Conservation (phyloP, 78 protist species). For the Dictyostelium firmibasis region DNA sequence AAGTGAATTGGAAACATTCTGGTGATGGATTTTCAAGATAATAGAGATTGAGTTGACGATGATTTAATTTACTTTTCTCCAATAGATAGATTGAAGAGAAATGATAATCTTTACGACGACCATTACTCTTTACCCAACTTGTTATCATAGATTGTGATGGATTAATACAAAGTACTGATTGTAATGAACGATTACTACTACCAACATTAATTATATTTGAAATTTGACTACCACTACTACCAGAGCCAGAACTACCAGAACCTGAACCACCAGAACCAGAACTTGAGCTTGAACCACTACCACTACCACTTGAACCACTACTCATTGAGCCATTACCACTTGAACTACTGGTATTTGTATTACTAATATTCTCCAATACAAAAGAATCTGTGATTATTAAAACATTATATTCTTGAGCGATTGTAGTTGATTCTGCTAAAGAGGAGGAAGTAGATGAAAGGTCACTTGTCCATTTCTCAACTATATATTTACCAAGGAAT, state of each 20-base stretch:
- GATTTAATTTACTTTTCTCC: constrained; percentile 54
- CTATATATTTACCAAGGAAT: constrained; percentile 52
- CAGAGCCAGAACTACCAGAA: neutral
- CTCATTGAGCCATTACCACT: neutral
- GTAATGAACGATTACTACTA: neutral
- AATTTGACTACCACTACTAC: neutral
- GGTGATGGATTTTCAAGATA: constrained; percentile 36
- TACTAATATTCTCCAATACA: neutral
- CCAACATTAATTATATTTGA: neutral
- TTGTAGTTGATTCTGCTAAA: neutral
- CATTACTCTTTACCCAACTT: constrained; percentile 6
- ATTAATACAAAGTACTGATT: neutral
- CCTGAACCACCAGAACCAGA: neutral
- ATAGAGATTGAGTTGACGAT: constrained; percentile 21
- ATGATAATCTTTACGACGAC: constrained; percentile 34
- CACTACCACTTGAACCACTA: neutral
- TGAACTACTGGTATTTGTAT: neutral
- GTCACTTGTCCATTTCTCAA: constrained; percentile 35
- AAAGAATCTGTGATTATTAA: neutral
- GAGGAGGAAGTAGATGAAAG: neutral
- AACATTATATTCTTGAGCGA: neutral
- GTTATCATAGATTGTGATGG: neutral
- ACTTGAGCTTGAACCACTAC: neutral
- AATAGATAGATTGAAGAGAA: constrained; percentile 22
- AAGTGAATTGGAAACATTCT: neutral